Percentiles rank a stretch among this genome's conserved stretches.
phyloP scores from a whole-genome alignment of 1,139 yeast genomes.

The Yamadazyma oceani region DNA sequence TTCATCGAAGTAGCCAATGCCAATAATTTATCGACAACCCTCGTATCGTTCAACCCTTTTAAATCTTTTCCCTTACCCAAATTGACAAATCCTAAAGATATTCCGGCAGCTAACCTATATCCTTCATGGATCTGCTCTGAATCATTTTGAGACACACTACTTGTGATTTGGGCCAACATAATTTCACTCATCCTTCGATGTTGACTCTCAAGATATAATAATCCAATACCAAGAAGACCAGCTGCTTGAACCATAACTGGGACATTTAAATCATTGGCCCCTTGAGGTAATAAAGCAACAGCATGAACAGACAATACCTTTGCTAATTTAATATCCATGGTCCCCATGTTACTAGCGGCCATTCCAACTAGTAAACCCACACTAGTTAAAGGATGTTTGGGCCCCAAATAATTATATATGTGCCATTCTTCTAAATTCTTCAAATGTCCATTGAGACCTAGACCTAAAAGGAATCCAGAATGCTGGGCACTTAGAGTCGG shows the following conservation, averaged over 20 bases:
- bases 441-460: slow-evolving; percentile 90
- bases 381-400: slow-evolving; percentile 82
- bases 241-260: slow-evolving; percentile 85
- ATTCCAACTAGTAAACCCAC: slow-evolving; percentile 87
- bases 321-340: slow-evolving; percentile 84
- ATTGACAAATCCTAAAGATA: slow-evolving; percentile 85
- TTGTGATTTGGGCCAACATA: slow-evolving; percentile 64
- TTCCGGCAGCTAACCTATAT: slow-evolving; percentile 84
- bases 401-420: slow-evolving; percentile 88
- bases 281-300: slow-evolving; percentile 85
- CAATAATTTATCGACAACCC: slow-evolving; percentile 64
- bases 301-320: slow-evolving; percentile 93
- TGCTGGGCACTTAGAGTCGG: slow-evolving; percentile 72
- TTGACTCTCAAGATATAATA: slow-evolving; percentile 73
- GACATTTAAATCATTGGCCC: slow-evolving; percentile 88
- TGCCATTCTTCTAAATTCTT: slow-evolving; percentile 92
- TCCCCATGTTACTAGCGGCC: slow-evolving; percentile 84
- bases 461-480: slow-evolving; percentile 91
- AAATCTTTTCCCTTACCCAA: slow-evolving; percentile 72
- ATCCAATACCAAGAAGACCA: slow-evolving; percentile 86
- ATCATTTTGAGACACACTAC: slow-evolving; percentile 59
- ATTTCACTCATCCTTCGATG: slow-evolving; percentile 89
- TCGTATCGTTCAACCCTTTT: slow-evolving; percentile 65
- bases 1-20: slow-evolving; percentile 60
- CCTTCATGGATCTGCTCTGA: slow-evolving; percentile 68